Percentiles rank a stretch among this genome's conserved stretches.
These are phyloP conservation scores for Isatis tinctoria DNA, from an alignment of 345 rosid genomes.

Conservation along the genomic window DNA sequence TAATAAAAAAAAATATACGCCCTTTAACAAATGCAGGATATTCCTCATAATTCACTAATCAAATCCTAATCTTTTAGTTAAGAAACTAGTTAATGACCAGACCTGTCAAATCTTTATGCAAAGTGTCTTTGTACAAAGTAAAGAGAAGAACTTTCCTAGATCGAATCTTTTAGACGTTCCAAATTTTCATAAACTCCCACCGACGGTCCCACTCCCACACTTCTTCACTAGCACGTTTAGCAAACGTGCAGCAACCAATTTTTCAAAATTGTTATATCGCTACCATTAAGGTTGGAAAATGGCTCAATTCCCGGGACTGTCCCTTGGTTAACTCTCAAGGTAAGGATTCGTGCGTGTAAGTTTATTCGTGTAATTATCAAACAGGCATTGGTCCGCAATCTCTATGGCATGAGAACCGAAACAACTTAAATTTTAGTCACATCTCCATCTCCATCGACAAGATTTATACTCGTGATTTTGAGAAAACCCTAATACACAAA, in stretches of 20 bases:
- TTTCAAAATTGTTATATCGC: not conserved
- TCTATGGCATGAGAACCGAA: not conserved
- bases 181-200: slow-evolving; percentile 17
- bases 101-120: slow-evolving; percentile 7
- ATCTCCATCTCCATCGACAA: not conserved
- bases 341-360: not conserved
- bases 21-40: not conserved
- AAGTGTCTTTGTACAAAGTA: slow-evolving; percentile 14
- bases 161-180: not conserved
- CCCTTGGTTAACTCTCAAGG: not conserved
- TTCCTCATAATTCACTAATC: slow-evolving; percentile 9
- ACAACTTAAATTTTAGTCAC: not conserved
- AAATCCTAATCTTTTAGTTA: slow-evolving; percentile 3
- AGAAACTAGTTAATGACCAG: slow-evolving; percentile 3
- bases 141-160: slow-evolving; percentile 9
- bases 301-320: not conserved
- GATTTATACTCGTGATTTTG: not conserved
- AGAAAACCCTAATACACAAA: not conserved
- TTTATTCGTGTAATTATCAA: not conserved
- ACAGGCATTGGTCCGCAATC: not conserved
- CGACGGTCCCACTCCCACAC: slow-evolving; percentile 16
- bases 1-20: too few relatives aligned
- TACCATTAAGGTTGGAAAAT: not conserved
- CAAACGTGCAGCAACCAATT: slow-evolving; percentile 15
- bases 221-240: not conserved